Evolutionary conservation across 2,329 filamentous ascomycete species (phyloP), one percentile per base, ranked within the genome.

Genomic region (Pseudogymnoascus destructans): DNA sequence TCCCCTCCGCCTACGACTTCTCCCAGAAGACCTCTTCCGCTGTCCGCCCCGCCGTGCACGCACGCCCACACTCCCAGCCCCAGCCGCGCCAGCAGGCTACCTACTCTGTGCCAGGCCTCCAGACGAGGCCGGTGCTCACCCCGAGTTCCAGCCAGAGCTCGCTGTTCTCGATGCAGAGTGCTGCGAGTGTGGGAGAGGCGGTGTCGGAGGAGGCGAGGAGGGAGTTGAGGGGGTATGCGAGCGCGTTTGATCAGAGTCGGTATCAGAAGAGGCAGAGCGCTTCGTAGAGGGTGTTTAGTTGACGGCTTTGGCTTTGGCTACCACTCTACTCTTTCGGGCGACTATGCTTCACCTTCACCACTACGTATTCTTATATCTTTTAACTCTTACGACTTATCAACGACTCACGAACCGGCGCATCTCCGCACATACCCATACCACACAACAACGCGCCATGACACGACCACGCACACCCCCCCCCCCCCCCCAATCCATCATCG

Each of bases 131-230:
- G 61, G 73, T 69, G 59, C 73, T 86, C 59, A 82, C 80, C 7
- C 81, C 84, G 2, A 95, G 89, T 19, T 89, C 87, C 65, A 93
- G 89, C 21, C 85, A 91, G 70, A 87, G 86, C 65, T 95, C 89
- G 68, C 80, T 95, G 58, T 88, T 84, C 69, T 95, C 89, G 25
- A 80, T 91, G 67, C 80, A 81, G 64, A 88, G 84, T 71, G 77
- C 75, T 57, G 23, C 80, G 79, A 59, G 73, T 74, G 58, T 71
- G 71, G 56, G 61, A 19, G 76, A 77, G 65, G 76, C 79, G 54
- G 75, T 95, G 63, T 90, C 89, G 3, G 84, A 87, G 63, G 86
- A 87, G 71, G 85, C 87, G 25, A 83, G 82, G 66, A 84, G 81
- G 71, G 89, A 95, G 70, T 80, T 96, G 33, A 83, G 85, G 68